phyloP scores from a whole-genome alignment of 2,329 filamentous ascomycete genomes.

The Xylaria sp. region DNA sequence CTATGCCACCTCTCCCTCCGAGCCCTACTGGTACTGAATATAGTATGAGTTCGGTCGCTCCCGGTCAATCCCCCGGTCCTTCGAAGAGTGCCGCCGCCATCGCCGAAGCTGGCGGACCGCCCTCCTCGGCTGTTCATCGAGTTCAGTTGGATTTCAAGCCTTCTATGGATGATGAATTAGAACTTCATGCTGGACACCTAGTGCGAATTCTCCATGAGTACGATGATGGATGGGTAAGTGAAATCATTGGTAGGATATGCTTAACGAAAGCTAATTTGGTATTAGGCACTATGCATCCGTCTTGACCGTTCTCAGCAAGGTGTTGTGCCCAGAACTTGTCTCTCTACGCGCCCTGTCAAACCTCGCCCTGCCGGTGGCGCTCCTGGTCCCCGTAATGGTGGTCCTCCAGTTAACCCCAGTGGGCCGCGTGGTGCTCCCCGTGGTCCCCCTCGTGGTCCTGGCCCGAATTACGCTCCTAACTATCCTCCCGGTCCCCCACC shows the following conservation, averaged over 20 bases:
- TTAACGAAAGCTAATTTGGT: constrained; percentile 40
- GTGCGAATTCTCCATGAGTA: constrained; percentile 94
- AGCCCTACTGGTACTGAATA: constrained; percentile 74
- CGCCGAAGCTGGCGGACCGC: constrained; percentile 70
- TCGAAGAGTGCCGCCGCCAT: constrained; percentile 68
- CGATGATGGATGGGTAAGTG: constrained; percentile 95
- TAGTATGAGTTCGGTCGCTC: constrained; percentile 65
- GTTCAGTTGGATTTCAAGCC: constrained; percentile 95
- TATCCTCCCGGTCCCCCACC: constrained; percentile 47
- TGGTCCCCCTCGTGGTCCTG: constrained; percentile 48
- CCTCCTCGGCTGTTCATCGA: constrained; percentile 78
- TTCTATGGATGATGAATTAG: constrained; percentile 91
- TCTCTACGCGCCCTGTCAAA: constrained; percentile 92
- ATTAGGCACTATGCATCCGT: constrained; percentile 85
- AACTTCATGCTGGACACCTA: constrained; percentile 81
- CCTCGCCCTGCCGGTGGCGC: constrained; percentile 71
- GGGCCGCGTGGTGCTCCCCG: constrained; percentile 40
- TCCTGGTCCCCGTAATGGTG: constrained; percentile 55
- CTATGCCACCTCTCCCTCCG: constrained; percentile 59
- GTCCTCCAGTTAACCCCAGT: constrained; percentile 64
- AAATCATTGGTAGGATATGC: not conserved
- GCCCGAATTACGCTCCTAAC: constrained; percentile 52
- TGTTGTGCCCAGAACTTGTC: constrained; percentile 91
- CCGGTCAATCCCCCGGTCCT: constrained; percentile 58
- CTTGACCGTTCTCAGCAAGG: constrained; percentile 93